A percentile compares a stretch with the other conserved stretches of the same genome.
Conservation (phyloP, 176 grass and related monocot genomes). For the Pharus latifolius region DNA sequence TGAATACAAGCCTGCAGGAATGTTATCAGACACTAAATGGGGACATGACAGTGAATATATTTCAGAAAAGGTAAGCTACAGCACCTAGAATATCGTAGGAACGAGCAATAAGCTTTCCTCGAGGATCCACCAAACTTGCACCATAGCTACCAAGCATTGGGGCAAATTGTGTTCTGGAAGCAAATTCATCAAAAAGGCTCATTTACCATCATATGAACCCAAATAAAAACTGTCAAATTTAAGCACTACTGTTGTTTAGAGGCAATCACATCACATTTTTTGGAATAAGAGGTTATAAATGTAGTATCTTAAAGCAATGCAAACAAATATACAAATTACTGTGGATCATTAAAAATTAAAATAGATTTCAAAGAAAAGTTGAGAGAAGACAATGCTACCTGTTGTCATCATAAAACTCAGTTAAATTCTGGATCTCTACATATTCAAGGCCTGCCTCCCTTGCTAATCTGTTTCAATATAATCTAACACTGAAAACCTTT, state of each 20-base stretch:
- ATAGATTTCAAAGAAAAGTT: constrained; percentile 5
- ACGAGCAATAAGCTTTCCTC: constrained; percentile 83
- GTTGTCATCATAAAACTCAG: constrained; percentile 98
- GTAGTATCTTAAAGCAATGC: not conserved
- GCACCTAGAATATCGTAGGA: constrained; percentile 84
- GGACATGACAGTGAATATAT: not conserved
- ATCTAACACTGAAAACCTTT: constrained; percentile 11
- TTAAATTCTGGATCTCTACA: constrained; percentile 93
- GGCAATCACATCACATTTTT: not conserved
- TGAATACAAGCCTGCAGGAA: constrained; percentile 74
- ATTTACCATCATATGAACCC: not conserved
- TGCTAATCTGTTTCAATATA: constrained; percentile 65
- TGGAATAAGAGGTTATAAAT: not conserved
- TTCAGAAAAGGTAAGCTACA: not conserved
- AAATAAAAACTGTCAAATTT: constrained; percentile 7
- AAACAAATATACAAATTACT: not conserved
- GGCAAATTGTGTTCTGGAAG: constrained; percentile 73
- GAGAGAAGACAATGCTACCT: constrained; percentile 30
- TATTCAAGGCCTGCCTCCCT: constrained; percentile 86
- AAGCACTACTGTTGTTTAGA: not conserved
- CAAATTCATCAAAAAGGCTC: not conserved
- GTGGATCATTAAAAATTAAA: not conserved
- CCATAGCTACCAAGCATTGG: constrained; percentile 64
- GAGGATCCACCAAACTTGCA: constrained; percentile 73
- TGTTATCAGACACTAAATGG: constrained; percentile 2